These are phyloP conservation scores for Penicillium arizonense DNA, from an alignment of 495 filamentous ascomycete species.

Conservation along the genomic window DNA sequence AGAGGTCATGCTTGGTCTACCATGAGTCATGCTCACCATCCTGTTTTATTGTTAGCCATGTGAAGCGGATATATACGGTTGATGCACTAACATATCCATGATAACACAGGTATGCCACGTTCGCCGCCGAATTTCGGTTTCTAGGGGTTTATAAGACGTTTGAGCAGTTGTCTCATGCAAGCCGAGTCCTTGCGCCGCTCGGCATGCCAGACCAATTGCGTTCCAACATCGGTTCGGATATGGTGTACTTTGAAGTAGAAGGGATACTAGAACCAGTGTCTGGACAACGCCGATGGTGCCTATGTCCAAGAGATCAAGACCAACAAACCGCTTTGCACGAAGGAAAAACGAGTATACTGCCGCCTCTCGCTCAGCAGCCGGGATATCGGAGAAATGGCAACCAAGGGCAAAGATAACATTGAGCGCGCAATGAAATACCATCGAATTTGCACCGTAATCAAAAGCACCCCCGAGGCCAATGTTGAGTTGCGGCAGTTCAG, in stretches of 20 bases:
- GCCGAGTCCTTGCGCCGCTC: constrained; percentile 47
- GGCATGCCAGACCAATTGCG: constrained; percentile 44
- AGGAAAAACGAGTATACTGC: constrained; percentile 44
- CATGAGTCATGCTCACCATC: constrained; percentile 49
- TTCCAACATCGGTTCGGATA: constrained; percentile 50
- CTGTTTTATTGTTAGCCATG: constrained; percentile 17
- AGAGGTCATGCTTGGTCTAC: constrained; percentile 44
- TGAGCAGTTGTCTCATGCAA: constrained; percentile 37
- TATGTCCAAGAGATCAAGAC: constrained; percentile 44
- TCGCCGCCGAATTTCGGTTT: constrained; percentile 41
- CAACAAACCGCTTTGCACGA: constrained; percentile 41
- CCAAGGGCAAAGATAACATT: constrained; percentile 46
- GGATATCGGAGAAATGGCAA: constrained; percentile 44
- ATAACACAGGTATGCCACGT: constrained; percentile 51
- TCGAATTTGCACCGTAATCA: constrained; percentile 37
- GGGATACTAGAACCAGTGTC: constrained; percentile 39
- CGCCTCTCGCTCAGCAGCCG: constrained; percentile 30
- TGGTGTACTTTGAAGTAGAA: constrained; percentile 45
- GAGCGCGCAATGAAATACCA: constrained; percentile 44
- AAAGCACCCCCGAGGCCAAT: constrained; percentile 40
- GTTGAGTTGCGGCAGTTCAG: constrained; percentile 21
- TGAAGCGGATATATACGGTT: background rate
- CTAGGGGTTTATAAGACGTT: constrained; percentile 25
- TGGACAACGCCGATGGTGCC: constrained; percentile 46
- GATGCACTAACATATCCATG: constrained; percentile 40